Percentiles rank a stretch among this genome's conserved stretches.
Evolutionary conservation across 2,329 filamentous ascomycete species (phyloP).

Genomic region (Pseudocercospora crystallina): DNA sequence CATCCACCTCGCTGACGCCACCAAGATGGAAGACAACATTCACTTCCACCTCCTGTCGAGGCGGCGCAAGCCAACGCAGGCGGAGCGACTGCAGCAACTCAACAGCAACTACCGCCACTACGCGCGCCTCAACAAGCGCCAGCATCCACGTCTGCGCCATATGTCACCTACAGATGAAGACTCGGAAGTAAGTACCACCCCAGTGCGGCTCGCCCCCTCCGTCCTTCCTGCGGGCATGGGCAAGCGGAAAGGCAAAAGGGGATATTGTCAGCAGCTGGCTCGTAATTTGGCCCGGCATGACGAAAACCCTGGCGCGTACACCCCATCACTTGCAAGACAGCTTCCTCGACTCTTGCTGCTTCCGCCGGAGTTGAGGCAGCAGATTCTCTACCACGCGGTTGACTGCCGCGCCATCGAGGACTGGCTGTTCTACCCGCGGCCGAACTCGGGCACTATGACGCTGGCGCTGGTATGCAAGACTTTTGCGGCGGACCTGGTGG

Average conservation of each 20-base stretch:
- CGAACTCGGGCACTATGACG: constrained; percentile 3
- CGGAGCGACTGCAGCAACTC: too few species aligned
- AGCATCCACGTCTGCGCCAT: background rate
- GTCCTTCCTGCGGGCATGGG: constrained; percentile 4
- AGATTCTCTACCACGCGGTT: constrained; percentile 11
- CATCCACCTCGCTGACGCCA: background rate
- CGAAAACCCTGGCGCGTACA: constrained; percentile 5
- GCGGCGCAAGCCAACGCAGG: background rate
- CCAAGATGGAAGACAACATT: background rate
- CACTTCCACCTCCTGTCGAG: background rate
- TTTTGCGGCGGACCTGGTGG: constrained; percentile 9
- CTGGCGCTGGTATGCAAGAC: constrained; percentile 13
- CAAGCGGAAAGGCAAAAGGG: constrained; percentile 6
- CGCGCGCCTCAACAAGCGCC: background rate
- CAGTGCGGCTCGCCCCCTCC: background rate
- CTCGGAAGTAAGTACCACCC: background rate
- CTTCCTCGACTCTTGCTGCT: constrained; percentile 13
- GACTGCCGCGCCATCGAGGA: constrained; percentile 6
- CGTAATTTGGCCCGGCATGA: constrained; percentile 15
- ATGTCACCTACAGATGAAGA: background rate
- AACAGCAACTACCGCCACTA: background rate
- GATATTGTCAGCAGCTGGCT: constrained; percentile 11
- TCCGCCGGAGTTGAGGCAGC: constrained; percentile 17
- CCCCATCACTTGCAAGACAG: background rate
- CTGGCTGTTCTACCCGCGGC: constrained; percentile 9